These are phyloP conservation scores for Boletus rufocinnamomeus DNA, from an alignment of 768 basidiomycete genomes.

Conservation along the genomic window DNA sequence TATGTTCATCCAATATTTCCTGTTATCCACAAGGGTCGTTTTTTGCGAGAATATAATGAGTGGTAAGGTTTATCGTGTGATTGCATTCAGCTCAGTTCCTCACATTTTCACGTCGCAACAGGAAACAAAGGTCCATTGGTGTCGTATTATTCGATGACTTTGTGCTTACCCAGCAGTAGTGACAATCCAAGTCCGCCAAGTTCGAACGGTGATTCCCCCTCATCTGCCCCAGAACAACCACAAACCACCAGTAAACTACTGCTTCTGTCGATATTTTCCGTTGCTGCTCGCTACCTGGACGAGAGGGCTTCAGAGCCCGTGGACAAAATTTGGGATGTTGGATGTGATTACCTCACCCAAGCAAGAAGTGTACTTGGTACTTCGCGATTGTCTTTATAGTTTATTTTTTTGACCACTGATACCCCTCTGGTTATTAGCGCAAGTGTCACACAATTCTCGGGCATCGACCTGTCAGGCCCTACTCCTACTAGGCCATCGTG, in stretches of 20 bases:
- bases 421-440: conserved; percentile 41
- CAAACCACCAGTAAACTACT: conserved; percentile 69
- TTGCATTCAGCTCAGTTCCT: conserved; percentile 3
- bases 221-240: conserved; percentile 45
- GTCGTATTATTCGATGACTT: background rate
- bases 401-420: background rate
- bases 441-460: conserved; percentile 65
- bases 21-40: conserved; percentile 70
- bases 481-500: conserved; percentile 76
- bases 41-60: conserved; percentile 61
- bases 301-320: conserved; percentile 45
- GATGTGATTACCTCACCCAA: conserved; percentile 60
- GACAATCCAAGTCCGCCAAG: conserved; percentile 39
- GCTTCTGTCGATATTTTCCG: conserved; percentile 78
- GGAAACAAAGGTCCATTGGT: conserved; percentile 31
- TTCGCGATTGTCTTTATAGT: conserved; percentile 17
- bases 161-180: conserved; percentile 29
- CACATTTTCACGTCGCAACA: conserved; percentile 6
- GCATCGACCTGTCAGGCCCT: conserved; percentile 81
- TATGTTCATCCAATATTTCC: conserved; percentile 86
- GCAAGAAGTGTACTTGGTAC: conserved; percentile 67
- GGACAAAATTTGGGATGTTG: conserved; percentile 72
- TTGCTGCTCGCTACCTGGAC: conserved; percentile 72
- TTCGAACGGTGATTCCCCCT: conserved; percentile 14
- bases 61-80: conserved; percentile 39